These are phyloP conservation scores for Corynespora cassiicola DNA, from an alignment of 2,329 filamentous ascomycete species.

Conservation along the genomic window DNA sequence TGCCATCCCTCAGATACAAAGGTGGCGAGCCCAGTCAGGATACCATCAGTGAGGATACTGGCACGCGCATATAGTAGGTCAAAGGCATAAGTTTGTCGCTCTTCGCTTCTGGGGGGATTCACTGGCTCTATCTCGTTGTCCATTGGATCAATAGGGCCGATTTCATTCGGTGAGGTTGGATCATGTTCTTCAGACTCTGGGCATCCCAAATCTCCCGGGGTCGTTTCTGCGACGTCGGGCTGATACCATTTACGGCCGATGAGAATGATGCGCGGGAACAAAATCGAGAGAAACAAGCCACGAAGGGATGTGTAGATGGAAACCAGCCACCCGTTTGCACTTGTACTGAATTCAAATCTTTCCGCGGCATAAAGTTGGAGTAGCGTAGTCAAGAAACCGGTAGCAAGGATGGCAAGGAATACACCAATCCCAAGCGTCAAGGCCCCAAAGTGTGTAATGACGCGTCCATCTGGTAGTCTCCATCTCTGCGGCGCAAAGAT, in stretches of 20 bases:
- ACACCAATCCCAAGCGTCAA: conserved; percentile 70
- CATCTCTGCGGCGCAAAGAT: conserved; percentile 67
- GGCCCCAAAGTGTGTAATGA: conserved; percentile 65
- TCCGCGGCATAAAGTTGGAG: conserved; percentile 58
- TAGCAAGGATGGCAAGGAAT: conserved; percentile 72
- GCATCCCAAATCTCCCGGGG: conserved; percentile 16
- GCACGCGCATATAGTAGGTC: conserved; percentile 72
- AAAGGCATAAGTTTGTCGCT: conserved; percentile 63
- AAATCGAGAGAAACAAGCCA: conserved; percentile 52
- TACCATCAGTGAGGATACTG: conserved; percentile 69
- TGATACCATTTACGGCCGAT: conserved; percentile 50
- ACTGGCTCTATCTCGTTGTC: conserved; percentile 59
- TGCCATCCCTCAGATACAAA: conserved; percentile 71
- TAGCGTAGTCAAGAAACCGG: conserved; percentile 70
- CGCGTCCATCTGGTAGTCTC: conserved; percentile 57
- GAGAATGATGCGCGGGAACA: conserved; percentile 54
- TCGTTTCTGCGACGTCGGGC: conserved; percentile 56
- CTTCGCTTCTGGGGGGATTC: conserved; percentile 37
- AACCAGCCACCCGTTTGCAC: conserved; percentile 54
- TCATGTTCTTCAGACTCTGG: conserved; percentile 22
- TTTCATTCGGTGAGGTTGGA: conserved; percentile 35
- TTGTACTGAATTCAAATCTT: conserved; percentile 52
- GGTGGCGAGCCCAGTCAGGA: conserved; percentile 67
- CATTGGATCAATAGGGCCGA: conserved; percentile 53
- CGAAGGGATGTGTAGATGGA: conserved; percentile 53